A percentile compares a stretch with the other conserved stretches of the same genome.
phyloP scores from a whole-genome alignment of 257 asterid genomes.

The Lantana camara region DNA sequence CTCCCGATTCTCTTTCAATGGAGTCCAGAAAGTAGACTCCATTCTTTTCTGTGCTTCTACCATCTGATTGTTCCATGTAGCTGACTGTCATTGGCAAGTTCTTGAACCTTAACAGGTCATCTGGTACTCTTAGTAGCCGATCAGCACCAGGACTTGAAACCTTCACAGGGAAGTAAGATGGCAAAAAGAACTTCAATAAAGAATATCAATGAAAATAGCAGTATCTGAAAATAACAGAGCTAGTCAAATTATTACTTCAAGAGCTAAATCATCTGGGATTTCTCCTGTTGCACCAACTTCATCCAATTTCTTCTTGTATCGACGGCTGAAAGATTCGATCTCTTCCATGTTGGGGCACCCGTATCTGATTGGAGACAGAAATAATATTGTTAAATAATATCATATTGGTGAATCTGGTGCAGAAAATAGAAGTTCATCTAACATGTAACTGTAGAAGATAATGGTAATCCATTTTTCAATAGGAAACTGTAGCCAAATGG shows the following conservation, averaged over 20 bases:
- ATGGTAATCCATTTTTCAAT: background rate
- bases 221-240: constrained; percentile 1
- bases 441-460: constrained; percentile 15
- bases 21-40: constrained; percentile 67
- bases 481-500: background rate
- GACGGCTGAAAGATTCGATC: constrained; percentile 70
- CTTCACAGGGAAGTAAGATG: constrained; percentile 38
- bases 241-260: constrained; percentile 57
- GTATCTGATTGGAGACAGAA: constrained; percentile 46
- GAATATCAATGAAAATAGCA: background rate
- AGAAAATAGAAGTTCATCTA: background rate
- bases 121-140: constrained; percentile 80
- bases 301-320: constrained; percentile 66
- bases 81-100: constrained; percentile 77
- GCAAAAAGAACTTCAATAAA: background rate
- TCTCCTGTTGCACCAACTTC: constrained; percentile 74
- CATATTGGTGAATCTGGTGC: background rate
- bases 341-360: constrained; percentile 87
- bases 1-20: constrained; percentile 56
- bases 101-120: constrained; percentile 73
- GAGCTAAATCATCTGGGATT: constrained; percentile 83
- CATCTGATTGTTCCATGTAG: constrained; percentile 47
- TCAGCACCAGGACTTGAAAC: constrained; percentile 94
- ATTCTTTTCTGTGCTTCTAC: constrained; percentile 41
- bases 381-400: constrained; percentile 17